Evolutionary conservation across 1,139 yeast genomes (phyloP).

Genomic region (Entelexis paramagnoliae): DNA sequence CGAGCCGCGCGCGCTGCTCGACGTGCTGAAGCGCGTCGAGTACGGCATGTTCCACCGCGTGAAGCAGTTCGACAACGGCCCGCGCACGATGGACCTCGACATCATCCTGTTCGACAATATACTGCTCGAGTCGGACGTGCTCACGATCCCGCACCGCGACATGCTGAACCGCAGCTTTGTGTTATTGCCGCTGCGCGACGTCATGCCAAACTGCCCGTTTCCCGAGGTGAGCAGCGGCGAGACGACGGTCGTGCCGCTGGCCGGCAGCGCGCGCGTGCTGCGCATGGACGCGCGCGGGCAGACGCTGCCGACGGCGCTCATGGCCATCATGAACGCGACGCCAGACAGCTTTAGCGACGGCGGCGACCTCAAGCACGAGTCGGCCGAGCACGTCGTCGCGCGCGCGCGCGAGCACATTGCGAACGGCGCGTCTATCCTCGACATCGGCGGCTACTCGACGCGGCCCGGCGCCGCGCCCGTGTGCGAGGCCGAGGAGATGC

Average conservation of each 20-base stretch:
- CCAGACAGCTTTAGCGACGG: slow-evolving; percentile 97
- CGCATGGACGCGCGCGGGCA: background rate
- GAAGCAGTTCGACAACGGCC: slow-evolving; percentile 79
- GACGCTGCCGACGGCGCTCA: slow-evolving; percentile 34
- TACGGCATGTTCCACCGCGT: slow-evolving; percentile 59
- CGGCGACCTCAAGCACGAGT: slow-evolving; percentile 38
- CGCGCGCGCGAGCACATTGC: slow-evolving; percentile 39
- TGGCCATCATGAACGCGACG: slow-evolving; percentile 84
- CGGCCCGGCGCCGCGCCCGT: slow-evolving; percentile 70
- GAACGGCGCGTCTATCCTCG: slow-evolving; percentile 60
- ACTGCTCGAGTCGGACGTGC: slow-evolving; percentile 44
- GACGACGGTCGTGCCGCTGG: slow-evolving; percentile 12
- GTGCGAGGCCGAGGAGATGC: slow-evolving; percentile 46
- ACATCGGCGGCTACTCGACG: slow-evolving; percentile 89
- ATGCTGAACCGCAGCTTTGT: slow-evolving; percentile 90
- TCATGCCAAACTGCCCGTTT: slow-evolving; percentile 42
- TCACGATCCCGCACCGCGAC: slow-evolving; percentile 74
- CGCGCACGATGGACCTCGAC: slow-evolving; percentile 82
- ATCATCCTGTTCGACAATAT: slow-evolving; percentile 61
- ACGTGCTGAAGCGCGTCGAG: slow-evolving; percentile 62
- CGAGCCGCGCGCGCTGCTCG: slow-evolving; percentile 54
- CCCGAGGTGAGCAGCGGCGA: slow-evolving; percentile 8
- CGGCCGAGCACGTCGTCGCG: slow-evolving; percentile 30
- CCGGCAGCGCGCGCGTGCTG: background rate
- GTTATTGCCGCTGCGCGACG: slow-evolving; percentile 74